Evolutionary conservation across 2,329 filamentous ascomycete species (phyloP).

Genomic region (Fusarium sp.): DNA sequence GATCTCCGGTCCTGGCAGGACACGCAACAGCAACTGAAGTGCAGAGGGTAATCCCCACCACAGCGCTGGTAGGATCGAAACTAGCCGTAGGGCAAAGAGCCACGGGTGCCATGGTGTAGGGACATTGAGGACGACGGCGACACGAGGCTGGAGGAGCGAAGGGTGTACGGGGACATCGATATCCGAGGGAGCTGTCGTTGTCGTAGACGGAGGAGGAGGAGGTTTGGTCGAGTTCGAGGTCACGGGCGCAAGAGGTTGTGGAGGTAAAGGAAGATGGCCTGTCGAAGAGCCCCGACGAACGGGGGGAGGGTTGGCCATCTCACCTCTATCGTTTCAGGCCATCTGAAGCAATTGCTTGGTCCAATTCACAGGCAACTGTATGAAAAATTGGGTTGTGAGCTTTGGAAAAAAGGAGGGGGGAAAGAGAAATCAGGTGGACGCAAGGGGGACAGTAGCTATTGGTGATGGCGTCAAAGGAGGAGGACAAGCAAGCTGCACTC

Average conservation of each 20-base stretch:
- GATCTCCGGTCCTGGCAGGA: slow-evolving; percentile 62
- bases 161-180: slow-evolving; percentile 46
- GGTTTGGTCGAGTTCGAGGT: slow-evolving; percentile 26
- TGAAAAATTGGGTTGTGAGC: not conserved
- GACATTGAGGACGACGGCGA: slow-evolving; percentile 83
- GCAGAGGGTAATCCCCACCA: slow-evolving; percentile 80
- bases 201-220: slow-evolving; percentile 12
- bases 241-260: slow-evolving; percentile 36
- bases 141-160: slow-evolving; percentile 78
- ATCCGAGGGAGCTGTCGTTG: slow-evolving; percentile 19
- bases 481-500: slow-evolving; percentile 23
- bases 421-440: slow-evolving; percentile 9
- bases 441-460: slow-evolving; percentile 32
- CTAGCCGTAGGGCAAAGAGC: slow-evolving; percentile 79
- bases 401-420: slow-evolving; percentile 1
- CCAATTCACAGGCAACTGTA: not conserved
- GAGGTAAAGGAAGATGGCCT: slow-evolving; percentile 44
- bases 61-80: slow-evolving; percentile 78
- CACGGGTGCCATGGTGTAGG: slow-evolving; percentile 80
- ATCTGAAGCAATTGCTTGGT: slow-evolving; percentile 32
- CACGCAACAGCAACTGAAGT: slow-evolving; percentile 76
- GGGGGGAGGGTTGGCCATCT: slow-evolving; percentile 49
- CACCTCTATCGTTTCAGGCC: slow-evolving; percentile 46
- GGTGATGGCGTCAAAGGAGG: slow-evolving; percentile 47
- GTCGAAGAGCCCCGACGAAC: slow-evolving; percentile 46